Conservation (phyloP, 352 stramenopile species). For the Phytophthora sojae region DNA sequence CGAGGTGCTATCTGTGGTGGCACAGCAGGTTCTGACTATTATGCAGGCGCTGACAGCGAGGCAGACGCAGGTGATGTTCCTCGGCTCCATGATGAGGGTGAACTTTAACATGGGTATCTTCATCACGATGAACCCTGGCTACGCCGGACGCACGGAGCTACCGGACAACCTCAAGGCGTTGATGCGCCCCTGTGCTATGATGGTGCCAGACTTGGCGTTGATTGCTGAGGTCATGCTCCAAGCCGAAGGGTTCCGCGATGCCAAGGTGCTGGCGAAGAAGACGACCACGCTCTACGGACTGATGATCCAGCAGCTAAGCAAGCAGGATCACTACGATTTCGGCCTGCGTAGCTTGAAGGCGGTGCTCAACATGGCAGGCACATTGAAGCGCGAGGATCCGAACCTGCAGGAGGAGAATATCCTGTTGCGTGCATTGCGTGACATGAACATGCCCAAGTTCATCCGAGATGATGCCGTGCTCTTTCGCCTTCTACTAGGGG, state of each 20-base stretch:
- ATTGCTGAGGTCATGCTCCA: conserved; percentile 91
- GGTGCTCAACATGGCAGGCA: conserved; percentile 87
- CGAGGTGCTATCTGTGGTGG: conserved; percentile 94
- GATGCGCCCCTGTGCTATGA: conserved; percentile 90
- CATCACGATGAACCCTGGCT: conserved; percentile 94
- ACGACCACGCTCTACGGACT: conserved; percentile 88
- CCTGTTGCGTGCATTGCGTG: conserved; percentile 94
- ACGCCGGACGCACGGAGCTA: conserved; percentile 91
- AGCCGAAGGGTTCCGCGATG: conserved; percentile 86
- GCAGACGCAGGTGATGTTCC: conserved; percentile 81
- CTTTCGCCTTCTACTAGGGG: conserved; percentile 90
- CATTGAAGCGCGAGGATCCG: conserved; percentile 94
- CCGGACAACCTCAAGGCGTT: conserved; percentile 89
- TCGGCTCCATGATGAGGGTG: conserved; percentile 86
- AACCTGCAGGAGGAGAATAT: conserved; percentile 97
- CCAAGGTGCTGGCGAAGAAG: conserved; percentile 85
- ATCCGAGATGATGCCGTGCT: conserved; percentile 93
- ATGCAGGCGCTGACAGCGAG: conserved; percentile 88
- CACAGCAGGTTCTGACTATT: conserved; percentile 92
- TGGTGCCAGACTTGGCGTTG: conserved; percentile 86
- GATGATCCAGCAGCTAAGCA: conserved; percentile 90
- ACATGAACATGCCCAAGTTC: conserved; percentile 97
- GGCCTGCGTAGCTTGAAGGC: conserved; percentile 83
- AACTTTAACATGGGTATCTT: conserved; percentile 94
- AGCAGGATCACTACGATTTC: conserved; percentile 92